Conservation (phyloP, 1,139 yeast species). For the Entelexis paramagnoliae region DNA sequence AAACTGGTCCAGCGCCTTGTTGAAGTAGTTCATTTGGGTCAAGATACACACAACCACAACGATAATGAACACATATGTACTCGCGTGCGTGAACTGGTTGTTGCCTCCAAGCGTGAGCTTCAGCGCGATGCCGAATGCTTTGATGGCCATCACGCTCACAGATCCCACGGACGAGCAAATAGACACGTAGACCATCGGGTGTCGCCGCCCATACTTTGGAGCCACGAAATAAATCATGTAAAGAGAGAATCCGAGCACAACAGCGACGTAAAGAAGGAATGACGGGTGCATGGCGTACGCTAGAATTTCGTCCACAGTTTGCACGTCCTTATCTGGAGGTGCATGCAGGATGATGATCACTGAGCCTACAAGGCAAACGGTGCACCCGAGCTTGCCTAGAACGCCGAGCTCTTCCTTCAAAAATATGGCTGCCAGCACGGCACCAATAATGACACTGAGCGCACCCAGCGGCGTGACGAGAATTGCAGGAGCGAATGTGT, state of each 20-base stretch:
- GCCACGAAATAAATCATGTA: slow-evolving; percentile 78
- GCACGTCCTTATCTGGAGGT: slow-evolving; percentile 82
- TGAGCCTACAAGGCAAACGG: slow-evolving; percentile 78
- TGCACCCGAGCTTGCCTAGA: slow-evolving; percentile 90
- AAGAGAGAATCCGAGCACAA: slow-evolving; percentile 55
- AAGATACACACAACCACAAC: slow-evolving; percentile 75
- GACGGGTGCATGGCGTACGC: slow-evolving; percentile 73
- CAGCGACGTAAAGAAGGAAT: slow-evolving; percentile 54
- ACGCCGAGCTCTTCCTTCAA: slow-evolving; percentile 79
- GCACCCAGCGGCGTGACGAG: slow-evolving; percentile 91
- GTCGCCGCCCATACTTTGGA: slow-evolving; percentile 67
- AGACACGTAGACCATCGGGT: slow-evolving; percentile 83
- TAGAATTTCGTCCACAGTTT: slow-evolving; percentile 80
- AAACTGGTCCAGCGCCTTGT: slow-evolving; percentile 85
- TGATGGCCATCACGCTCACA: slow-evolving; percentile 82
- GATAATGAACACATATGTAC: slow-evolving; percentile 66
- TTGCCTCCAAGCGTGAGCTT: slow-evolving; percentile 79
- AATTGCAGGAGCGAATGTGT: slow-evolving; percentile 91
- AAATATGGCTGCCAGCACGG: slow-evolving; percentile 76
- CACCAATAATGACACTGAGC: slow-evolving; percentile 74
- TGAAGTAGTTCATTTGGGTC: slow-evolving; percentile 89
- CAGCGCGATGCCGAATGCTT: slow-evolving; percentile 87
- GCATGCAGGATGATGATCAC: slow-evolving; percentile 88
- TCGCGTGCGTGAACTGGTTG: slow-evolving; percentile 76
- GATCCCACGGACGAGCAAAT: slow-evolving; percentile 89